Conservation (phyloP, 345 rosid species). For the Rhodamnia argentea region DNA sequence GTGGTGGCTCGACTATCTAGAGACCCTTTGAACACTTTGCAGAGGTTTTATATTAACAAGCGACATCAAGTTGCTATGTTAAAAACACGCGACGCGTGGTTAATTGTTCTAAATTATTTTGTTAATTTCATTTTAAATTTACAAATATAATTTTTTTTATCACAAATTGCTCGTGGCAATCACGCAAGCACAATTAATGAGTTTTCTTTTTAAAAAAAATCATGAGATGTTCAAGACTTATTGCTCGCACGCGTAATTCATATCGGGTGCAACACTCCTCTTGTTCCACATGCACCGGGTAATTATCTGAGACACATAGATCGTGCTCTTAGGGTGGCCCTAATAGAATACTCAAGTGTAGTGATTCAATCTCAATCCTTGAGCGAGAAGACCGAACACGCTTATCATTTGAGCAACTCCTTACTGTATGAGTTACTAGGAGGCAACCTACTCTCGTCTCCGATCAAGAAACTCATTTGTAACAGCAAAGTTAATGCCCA, state of each 20-base stretch:
- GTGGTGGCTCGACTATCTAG: background rate
- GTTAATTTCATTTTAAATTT: background rate
- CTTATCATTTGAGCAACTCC: background rate
- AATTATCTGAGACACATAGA: background rate
- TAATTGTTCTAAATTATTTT: background rate
- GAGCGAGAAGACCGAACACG: background rate
- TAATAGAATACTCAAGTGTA: background rate
- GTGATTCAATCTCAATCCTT: background rate
- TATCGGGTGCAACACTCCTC: background rate
- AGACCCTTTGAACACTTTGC: background rate
- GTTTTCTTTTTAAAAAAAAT: background rate
- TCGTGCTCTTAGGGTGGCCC: background rate
- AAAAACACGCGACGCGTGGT: background rate
- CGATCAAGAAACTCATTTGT: background rate
- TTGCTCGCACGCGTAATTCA: background rate
- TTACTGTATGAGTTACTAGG: background rate
- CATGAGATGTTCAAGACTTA: background rate
- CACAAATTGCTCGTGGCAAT: background rate
- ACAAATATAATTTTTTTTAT: background rate
- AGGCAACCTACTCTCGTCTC: background rate
- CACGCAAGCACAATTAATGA: too few species aligned
- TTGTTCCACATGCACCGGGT: background rate
- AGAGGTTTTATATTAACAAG: background rate
- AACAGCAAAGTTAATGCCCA: too few species aligned
- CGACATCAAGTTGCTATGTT: background rate